phyloP scores from a whole-genome alignment of 495 filamentous ascomycete genomes.

The Lepraria neglecta region DNA sequence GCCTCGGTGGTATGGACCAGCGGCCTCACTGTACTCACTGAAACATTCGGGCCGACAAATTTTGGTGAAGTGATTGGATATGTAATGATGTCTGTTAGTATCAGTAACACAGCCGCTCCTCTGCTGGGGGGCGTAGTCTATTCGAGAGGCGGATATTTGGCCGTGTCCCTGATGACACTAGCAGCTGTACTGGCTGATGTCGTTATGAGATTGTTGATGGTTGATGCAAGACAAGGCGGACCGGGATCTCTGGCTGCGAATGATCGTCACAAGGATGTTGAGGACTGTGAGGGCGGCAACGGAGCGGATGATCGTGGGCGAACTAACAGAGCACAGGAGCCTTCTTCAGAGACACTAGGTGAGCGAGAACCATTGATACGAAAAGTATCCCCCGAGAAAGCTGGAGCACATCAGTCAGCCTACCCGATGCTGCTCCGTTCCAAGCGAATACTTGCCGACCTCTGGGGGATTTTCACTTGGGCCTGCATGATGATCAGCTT shows the following conservation, averaged over 20 bases:
- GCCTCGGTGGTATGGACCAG: slow-evolving; percentile 10
- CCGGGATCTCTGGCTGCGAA: too few relatives aligned
- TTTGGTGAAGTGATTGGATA: slow-evolving; percentile 26
- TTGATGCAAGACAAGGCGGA: too few relatives aligned
- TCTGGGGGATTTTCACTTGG: slow-evolving; percentile 46
- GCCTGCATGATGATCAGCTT: slow-evolving; percentile 50
- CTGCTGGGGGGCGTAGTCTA: slow-evolving; percentile 25
- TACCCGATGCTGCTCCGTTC: slow-evolving; percentile 40
- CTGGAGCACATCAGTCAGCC: not conserved
- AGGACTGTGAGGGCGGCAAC: too few relatives aligned
- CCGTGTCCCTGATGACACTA: slow-evolving; percentile 12
- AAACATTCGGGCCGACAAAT: slow-evolving; percentile 19
- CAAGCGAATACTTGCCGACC: slow-evolving; percentile 41
- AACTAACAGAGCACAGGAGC: too few relatives aligned
- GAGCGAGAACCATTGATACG: too few relatives aligned
- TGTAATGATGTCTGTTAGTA: slow-evolving; percentile 15
- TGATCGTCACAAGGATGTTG: too few relatives aligned
- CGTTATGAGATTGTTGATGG: too few relatives aligned
- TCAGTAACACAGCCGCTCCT: slow-evolving; percentile 23
- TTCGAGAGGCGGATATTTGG: slow-evolving; percentile 18
- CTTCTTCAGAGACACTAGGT: too few relatives aligned
- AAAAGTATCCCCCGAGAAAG: too few relatives aligned
- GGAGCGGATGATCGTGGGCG: too few relatives aligned
- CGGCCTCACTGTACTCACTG: slow-evolving; percentile 27
- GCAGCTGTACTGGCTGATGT: too few relatives aligned